phyloP scores from a whole-genome alignment of 495 filamentous ascomycete genomes.

The Penicillium pulvis region DNA sequence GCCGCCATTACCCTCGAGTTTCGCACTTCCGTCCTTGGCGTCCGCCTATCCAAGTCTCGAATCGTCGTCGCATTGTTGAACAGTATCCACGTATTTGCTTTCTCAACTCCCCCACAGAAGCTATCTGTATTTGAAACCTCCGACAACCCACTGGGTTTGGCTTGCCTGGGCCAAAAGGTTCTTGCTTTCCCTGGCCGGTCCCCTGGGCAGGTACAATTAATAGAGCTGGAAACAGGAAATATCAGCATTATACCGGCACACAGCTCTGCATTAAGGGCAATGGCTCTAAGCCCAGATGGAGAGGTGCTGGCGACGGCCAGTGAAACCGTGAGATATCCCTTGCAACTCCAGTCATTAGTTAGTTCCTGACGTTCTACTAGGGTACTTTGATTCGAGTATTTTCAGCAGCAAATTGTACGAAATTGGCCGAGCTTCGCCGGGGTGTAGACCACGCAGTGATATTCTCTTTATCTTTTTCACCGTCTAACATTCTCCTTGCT shows the following conservation, averaged over 20 bases:
- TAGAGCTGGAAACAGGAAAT: conserved; percentile 77
- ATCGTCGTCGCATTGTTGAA: conserved; percentile 83
- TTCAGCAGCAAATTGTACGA: conserved; percentile 73
- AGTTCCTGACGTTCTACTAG: conserved; percentile 36
- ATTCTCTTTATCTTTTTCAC: conserved; percentile 85
- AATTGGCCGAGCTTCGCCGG: conserved; percentile 79
- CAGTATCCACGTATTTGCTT: conserved; percentile 81
- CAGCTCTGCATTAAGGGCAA: conserved; percentile 72
- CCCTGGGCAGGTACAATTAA: conserved; percentile 87
- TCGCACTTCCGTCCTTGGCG: conserved; percentile 72
- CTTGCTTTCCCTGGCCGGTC: conserved; percentile 84
- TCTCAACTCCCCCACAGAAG: conserved; percentile 73
- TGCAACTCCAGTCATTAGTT: neutral
- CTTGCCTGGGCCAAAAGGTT: conserved; percentile 69
- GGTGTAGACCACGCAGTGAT: conserved; percentile 87
- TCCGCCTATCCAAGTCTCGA: conserved; percentile 73
- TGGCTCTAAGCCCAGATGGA: conserved; percentile 78
- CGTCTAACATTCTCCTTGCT: conserved; percentile 73
- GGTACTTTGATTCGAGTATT: conserved; percentile 89
- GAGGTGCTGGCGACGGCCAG: conserved; percentile 88
- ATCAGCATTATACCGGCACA: conserved; percentile 96
- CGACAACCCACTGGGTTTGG: conserved; percentile 82
- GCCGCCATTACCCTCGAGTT: conserved; percentile 73
- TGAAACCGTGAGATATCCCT: conserved; percentile 62
- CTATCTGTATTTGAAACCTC: conserved; percentile 79